A percentile compares a stretch with the other conserved stretches of the same genome.
Evolutionary conservation across 139 green algal species (phyloP).

Genomic region (Volvox reticuliferus): DNA sequence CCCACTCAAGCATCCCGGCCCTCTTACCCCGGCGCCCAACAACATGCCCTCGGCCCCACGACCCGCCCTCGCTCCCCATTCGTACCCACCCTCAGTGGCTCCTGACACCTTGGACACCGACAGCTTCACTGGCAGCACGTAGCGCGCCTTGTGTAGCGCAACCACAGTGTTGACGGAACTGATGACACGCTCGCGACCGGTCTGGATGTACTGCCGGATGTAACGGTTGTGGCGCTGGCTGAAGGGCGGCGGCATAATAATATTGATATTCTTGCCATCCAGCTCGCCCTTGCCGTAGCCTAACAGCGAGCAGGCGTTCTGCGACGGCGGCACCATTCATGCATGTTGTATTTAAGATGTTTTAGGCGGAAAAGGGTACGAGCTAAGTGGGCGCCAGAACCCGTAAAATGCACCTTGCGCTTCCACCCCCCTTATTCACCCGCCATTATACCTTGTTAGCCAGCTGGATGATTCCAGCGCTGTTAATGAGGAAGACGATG

Average conservation of each 20-base stretch:
- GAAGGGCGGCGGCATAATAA: slow-evolving; percentile 51
- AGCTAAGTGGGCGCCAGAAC: no score
- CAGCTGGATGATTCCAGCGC: slow-evolving; percentile 59
- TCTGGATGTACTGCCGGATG: slow-evolving; percentile 54
- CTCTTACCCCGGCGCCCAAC: background rate
- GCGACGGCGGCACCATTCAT: background rate
- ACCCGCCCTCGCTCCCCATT: background rate
- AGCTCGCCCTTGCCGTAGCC: slow-evolving; percentile 52
- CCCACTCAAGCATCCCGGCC: no score
- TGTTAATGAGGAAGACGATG: slow-evolving; percentile 61
- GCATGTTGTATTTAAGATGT: no score
- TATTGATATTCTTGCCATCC: slow-evolving; percentile 56
- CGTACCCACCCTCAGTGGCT: slow-evolving; percentile 27
- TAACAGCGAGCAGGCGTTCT: slow-evolving; percentile 50
- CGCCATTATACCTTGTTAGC: background rate
- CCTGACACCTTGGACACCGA: slow-evolving; percentile 52
- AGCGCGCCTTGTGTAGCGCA: slow-evolving; percentile 42
- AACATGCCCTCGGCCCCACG: background rate
- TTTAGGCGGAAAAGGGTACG: no score
- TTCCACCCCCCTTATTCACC: background rate
- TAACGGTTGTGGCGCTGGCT: slow-evolving; percentile 53
- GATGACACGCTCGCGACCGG: slow-evolving; percentile 57
- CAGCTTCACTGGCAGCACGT: slow-evolving; percentile 49
- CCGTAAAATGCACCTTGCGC: background rate
- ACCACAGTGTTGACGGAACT: slow-evolving; percentile 42